Evolutionary conservation across 371 early-diverging fungal species (phyloP).

Genomic region (Mucor plumbeus): DNA sequence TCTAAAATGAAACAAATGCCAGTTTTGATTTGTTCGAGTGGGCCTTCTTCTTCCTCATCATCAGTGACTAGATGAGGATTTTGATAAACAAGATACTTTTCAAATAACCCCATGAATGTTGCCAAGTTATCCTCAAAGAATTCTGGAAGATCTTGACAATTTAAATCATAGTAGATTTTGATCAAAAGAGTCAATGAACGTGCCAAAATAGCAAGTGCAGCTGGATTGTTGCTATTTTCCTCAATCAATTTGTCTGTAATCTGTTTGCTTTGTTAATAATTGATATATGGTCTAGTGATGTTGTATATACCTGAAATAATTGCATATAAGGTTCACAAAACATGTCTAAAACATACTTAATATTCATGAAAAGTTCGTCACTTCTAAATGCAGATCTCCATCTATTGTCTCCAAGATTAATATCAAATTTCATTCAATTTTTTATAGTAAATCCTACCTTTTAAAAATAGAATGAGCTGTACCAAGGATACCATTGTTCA

Average conservation of each 20-base stretch:
- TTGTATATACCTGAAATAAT: slow-evolving; percentile 70
- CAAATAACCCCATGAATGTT: slow-evolving; percentile 78
- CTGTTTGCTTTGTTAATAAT: slow-evolving; percentile 34
- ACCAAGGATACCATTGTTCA: slow-evolving; percentile 90
- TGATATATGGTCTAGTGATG: background rate
- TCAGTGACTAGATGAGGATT: slow-evolving; percentile 75
- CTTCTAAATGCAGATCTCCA: slow-evolving; percentile 88
- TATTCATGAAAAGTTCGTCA: slow-evolving; percentile 81
- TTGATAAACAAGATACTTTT: slow-evolving; percentile 82
- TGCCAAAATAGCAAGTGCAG: slow-evolving; percentile 72
- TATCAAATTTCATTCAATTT: background rate
- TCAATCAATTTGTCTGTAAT: slow-evolving; percentile 82
- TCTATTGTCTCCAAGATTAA: slow-evolving; percentile 41
- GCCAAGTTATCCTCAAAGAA: slow-evolving; percentile 93
- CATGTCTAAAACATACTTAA: slow-evolving; percentile 87
- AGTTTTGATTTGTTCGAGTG: slow-evolving; percentile 86
- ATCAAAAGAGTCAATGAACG: slow-evolving; percentile 77
- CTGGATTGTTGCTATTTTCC: slow-evolving; percentile 63
- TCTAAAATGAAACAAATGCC: slow-evolving; percentile 89
- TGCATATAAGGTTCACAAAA: slow-evolving; percentile 85
- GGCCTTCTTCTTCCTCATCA: slow-evolving; percentile 88
- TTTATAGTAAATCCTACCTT: slow-evolving; percentile 51
- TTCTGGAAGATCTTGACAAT: slow-evolving; percentile 95
- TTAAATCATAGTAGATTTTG: slow-evolving; percentile 91
- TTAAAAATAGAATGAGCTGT: slow-evolving; percentile 95